Conservation (phyloP, 805 yeast species). For the Priceomyces haplophilus region DNA sequence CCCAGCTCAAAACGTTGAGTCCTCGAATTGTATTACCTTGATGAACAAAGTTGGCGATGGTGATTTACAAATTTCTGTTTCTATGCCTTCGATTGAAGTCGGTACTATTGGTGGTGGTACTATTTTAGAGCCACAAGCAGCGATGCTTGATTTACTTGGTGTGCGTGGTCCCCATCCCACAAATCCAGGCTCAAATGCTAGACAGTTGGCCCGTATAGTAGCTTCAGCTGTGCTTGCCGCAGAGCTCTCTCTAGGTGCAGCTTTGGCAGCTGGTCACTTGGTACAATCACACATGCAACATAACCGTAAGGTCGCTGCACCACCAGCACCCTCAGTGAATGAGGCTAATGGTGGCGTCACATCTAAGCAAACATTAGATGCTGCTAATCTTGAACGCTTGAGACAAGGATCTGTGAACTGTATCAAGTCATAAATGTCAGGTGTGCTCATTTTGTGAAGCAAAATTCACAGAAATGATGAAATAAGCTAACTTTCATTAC, state of each 20-base stretch:
- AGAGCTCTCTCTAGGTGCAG: conserved; percentile 90
- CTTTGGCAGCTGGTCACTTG: conserved; percentile 97
- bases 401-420: conserved; percentile 74
- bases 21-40: conserved; percentile 94
- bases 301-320: conserved; percentile 61
- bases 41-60: conserved; percentile 71
- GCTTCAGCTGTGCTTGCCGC: conserved; percentile 96
- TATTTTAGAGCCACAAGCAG: conserved; percentile 92
- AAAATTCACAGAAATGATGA: neutral
- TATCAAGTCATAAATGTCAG: conserved; percentile 49
- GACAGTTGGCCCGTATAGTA: conserved; percentile 86
- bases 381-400: conserved; percentile 41
- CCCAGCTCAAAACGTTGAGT: conserved; percentile 99
- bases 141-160: conserved; percentile 91
- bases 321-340: neutral
- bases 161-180: conserved; percentile 95
- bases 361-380: conserved; percentile 3
- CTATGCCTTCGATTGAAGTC: conserved; percentile 98
- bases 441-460: neutral
- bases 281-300: conserved; percentile 97
- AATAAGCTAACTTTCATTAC: neutral
- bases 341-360: neutral
- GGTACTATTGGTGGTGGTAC: conserved; percentile 99
- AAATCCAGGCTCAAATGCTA: conserved; percentile 90
- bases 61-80: conserved; percentile 86